Evolutionary conservation across 1,284 basidiomycete species (phyloP), one percentile per base, ranked within the genome.

Genomic region (Malassezia cuniculi): DNA sequence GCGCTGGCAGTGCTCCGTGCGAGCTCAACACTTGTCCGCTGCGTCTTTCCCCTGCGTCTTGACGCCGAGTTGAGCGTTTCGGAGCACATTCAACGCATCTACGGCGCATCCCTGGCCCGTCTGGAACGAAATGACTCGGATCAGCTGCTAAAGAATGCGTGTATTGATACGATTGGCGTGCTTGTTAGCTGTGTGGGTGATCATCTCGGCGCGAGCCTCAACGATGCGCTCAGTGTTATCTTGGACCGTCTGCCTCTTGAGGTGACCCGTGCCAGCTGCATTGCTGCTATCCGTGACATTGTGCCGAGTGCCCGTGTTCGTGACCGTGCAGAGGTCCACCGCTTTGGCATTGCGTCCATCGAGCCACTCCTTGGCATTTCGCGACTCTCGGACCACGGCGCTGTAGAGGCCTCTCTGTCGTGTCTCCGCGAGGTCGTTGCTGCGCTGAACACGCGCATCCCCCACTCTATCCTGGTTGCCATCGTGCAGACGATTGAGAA

Each of bases 131-230:
- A 81, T 44, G 82, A 85, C 49, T 85, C 86, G 4, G 90, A 95
- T 65, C 79, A 84, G 9, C 86, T 94, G 51, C 85, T 97, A 22
- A 78, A 85, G 27, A 75, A 77, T 25, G 78, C 76, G 49, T 85
- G 85, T 0, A 80, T 95, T 56, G 77, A 80, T 22, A 79, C 78
- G 29, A 75, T 94, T 25, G 85, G 82, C 1, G 81, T 85, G 57
- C 70, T 95, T 4, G 82, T 94, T 74, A 76, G 85, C 25, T 79
- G 79, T 50, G 84, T 85, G 8, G 81, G 82, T 0, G 84, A 86
- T 36, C 71, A 78, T 12, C 57, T 75, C 11, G 53, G 59, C 0
- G 65, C 70, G n/a, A 47, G 55, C 27, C 68, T 68, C 32, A 39
- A 53, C 3, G 55, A 59, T 4, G 66, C 66, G 18, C 64, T 76